Evolutionary conservation across 2,329 filamentous ascomycete genomes (phyloP).

Genomic region (Beauveria australis): DNA sequence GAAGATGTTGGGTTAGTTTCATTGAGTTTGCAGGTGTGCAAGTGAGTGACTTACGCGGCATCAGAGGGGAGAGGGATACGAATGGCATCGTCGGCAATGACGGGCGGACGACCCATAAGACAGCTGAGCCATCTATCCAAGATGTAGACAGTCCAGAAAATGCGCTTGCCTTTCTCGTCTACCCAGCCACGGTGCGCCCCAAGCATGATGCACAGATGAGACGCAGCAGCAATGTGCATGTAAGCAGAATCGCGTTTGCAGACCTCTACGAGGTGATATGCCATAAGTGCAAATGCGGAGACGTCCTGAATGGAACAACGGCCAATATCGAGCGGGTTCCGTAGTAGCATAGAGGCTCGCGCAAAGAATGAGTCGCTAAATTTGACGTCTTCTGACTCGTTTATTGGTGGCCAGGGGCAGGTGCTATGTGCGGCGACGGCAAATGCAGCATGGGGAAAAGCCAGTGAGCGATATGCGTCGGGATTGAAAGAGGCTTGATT

Average conservation of each 20-base stretch:
- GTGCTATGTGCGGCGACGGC: constrained; percentile 29
- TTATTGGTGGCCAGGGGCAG: constrained; percentile 22
- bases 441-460: constrained; percentile 38
- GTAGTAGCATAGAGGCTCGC: constrained; percentile 33
- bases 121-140: constrained; percentile 41
- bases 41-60: constrained; percentile 28
- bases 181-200: constrained; percentile 38
- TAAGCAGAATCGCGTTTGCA: constrained; percentile 41
- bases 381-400: constrained; percentile 22
- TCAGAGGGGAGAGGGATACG: constrained; percentile 32
- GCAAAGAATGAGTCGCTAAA: constrained; percentile 37
- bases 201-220: constrained; percentile 31
- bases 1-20: neutral
- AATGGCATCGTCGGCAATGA: constrained; percentile 39
- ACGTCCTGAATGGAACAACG: constrained; percentile 35
- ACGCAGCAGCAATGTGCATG: constrained; percentile 28
- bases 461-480: constrained; percentile 29
- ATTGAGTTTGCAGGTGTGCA: neutral
- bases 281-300: constrained; percentile 37
- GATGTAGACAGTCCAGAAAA: constrained; percentile 46
- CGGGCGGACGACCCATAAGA: constrained; percentile 40
- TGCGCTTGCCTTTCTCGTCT: constrained; percentile 35
- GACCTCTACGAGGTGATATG: constrained; percentile 40
- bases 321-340: constrained; percentile 38
- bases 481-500: constrained; percentile 17